Conservation (phyloP, 2,329 filamentous ascomycete species). For the Nothophoma quercina region DNA sequence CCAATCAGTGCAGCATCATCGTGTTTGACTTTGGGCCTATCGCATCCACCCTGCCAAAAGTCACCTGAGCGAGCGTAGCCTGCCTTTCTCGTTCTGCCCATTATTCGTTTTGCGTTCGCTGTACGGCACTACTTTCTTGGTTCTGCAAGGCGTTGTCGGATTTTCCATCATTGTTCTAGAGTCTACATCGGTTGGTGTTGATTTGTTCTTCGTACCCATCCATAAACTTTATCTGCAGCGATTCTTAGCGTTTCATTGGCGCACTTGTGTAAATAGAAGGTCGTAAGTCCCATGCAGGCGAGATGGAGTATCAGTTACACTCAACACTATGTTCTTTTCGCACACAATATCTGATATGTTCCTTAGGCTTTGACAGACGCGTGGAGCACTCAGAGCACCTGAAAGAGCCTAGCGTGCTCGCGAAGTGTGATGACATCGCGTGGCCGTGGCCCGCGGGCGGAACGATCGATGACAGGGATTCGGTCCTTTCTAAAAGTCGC, state of each 20-base stretch:
- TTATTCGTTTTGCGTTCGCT: neutral
- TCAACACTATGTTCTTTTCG: too few species aligned
- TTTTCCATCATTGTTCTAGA: neutral
- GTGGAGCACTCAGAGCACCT: neutral
- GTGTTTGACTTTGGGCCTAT: too few species aligned
- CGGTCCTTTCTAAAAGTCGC: conserved; percentile 15
- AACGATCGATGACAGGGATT: conserved; percentile 24
- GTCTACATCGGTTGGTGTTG: conserved; percentile 7
- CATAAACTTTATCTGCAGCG: conserved; percentile 4
- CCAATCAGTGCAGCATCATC: neutral
- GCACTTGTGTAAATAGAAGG: conserved; percentile 1
- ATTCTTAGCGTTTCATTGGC: conserved; percentile 1
- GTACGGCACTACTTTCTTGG: neutral
- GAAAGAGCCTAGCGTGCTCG: conserved; percentile 1
- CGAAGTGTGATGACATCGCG: conserved; percentile 33
- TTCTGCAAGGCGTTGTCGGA: conserved; percentile 12
- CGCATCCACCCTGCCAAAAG: neutral
- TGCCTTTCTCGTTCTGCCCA: neutral
- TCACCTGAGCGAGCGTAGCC: neutral
- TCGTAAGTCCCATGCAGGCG: conserved; percentile 19
- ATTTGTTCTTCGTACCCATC: neutral
- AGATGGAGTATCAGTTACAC: too few species aligned
- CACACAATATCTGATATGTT: too few species aligned
- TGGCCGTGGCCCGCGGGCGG: conserved; percentile 2
- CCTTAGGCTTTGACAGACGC: neutral